Conservation (phyloP, 768 basidiomycete genomes). For the Mycena indigotica region DNA sequence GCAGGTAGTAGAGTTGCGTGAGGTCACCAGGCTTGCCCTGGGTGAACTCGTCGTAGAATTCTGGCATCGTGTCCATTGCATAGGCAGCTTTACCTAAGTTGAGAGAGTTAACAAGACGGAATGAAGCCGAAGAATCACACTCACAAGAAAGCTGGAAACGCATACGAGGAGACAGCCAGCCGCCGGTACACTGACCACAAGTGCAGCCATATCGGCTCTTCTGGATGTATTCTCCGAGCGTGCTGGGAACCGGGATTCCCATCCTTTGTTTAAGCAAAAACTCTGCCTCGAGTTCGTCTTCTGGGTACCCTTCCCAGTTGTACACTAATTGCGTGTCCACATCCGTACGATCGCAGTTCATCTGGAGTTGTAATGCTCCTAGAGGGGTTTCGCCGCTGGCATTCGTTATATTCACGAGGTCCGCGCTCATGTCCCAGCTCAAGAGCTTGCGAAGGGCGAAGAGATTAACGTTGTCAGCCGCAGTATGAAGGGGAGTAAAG, state of each 20-base stretch:
- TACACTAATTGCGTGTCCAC: constrained; percentile 11
- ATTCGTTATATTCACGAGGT: constrained; percentile 16
- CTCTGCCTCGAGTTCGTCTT: constrained; percentile 10
- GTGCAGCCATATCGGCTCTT: constrained; percentile 9
- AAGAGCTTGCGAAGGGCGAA: constrained; percentile 16
- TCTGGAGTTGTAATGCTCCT: constrained; percentile 8
- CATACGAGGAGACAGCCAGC: constrained; percentile 19
- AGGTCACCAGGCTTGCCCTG: constrained; percentile 2
- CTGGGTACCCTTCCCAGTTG: constrained; percentile 16
- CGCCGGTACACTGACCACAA: background rate
- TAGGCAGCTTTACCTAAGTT: constrained; percentile 4
- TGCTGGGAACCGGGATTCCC: too few relatives aligned
- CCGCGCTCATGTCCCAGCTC: constrained; percentile 11
- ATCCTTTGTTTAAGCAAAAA: constrained; percentile 23
- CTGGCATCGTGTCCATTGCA: constrained; percentile 17
- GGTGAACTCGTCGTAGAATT: constrained; percentile 6
- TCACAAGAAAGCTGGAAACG: constrained; percentile 15
- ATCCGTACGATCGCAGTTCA: constrained; percentile 14
- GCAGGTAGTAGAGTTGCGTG: background rate
- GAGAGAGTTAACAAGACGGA: background rate
- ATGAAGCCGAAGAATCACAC: background rate
- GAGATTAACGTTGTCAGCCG: constrained; percentile 11
- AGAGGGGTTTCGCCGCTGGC: constrained; percentile 13
- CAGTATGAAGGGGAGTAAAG: constrained; percentile 18
- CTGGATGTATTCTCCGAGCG: background rate